Conservation (phyloP, 2,329 filamentous ascomycete species). For the Fusarium sp. region DNA sequence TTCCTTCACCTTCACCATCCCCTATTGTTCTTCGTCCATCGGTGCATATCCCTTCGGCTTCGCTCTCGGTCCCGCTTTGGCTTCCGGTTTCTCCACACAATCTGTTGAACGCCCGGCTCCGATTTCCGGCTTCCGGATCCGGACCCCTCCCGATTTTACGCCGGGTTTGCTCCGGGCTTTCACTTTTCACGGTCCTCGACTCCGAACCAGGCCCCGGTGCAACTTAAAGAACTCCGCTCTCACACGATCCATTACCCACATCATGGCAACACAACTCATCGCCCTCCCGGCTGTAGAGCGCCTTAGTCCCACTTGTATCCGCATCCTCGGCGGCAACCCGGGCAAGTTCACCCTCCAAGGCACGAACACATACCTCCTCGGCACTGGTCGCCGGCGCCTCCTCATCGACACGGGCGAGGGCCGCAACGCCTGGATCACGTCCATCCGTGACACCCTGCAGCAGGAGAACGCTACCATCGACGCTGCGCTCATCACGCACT, state of each 20-base stretch:
- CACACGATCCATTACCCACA: neutral
- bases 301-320: constrained; percentile 80
- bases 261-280: constrained; percentile 71
- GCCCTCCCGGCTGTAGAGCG: constrained; percentile 79
- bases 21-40: neutral
- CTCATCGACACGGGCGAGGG: constrained; percentile 94
- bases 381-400: constrained; percentile 76
- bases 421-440: constrained; percentile 75
- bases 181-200: neutral
- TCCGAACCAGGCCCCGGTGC: neutral
- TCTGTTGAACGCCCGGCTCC: constrained; percentile 14
- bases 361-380: constrained; percentile 95
- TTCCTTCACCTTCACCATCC: neutral
- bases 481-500: constrained; percentile 85
- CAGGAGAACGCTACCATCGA: constrained; percentile 76
- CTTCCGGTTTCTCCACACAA: constrained; percentile 12
- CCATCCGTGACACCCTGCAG: constrained; percentile 71
- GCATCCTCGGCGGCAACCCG: constrained; percentile 91
- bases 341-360: constrained; percentile 81
- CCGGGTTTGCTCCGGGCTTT: neutral
- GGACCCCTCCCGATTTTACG: constrained; percentile 20
- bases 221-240: neutral
- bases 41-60: neutral
- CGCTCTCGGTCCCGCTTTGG: neutral
- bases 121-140: constrained; percentile 24